phyloP scores from a whole-genome alignment of 306 rosid species.

The Amphicarpaea edgeworthii region DNA sequence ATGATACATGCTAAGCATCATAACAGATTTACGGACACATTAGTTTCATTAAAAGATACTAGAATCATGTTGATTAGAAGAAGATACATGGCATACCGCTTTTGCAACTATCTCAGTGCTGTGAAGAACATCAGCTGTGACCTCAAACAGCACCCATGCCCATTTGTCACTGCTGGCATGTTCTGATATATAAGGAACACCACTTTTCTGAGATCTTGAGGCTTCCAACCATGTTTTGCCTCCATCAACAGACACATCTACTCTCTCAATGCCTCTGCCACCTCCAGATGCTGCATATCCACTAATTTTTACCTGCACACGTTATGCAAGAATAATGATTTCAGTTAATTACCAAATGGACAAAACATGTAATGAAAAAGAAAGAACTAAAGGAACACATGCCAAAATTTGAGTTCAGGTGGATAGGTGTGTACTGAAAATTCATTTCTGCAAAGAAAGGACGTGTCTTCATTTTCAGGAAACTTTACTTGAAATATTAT shows the following conservation, averaged over 20 bases:
- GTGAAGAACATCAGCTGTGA: conserved; percentile 60
- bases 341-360: conserved; percentile 2
- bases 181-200: conserved; percentile 65
- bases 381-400: neutral
- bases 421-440: neutral
- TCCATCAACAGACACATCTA: conserved; percentile 88
- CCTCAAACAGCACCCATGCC: conserved; percentile 98
- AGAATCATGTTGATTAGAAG: neutral
- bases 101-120: conserved; percentile 82
- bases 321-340: conserved; percentile 35
- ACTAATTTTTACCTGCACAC: conserved; percentile 70
- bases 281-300: conserved; percentile 96
- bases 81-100: conserved; percentile 69
- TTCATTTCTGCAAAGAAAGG: conserved; percentile 25
- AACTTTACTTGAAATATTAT: neutral
- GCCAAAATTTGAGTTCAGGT: neutral
- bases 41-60: conserved; percentile 23
- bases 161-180: conserved; percentile 75
- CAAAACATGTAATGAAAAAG: conserved; percentile 4
- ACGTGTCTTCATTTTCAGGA: neutral
- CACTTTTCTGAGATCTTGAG: conserved; percentile 69
- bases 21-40: neutral
- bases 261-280: conserved; percentile 95
- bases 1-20: conserved; percentile 9
- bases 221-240: conserved; percentile 92